Evolutionary conservation across 306 rosid genomes (phyloP).

Genomic region (Geum urbanum): DNA sequence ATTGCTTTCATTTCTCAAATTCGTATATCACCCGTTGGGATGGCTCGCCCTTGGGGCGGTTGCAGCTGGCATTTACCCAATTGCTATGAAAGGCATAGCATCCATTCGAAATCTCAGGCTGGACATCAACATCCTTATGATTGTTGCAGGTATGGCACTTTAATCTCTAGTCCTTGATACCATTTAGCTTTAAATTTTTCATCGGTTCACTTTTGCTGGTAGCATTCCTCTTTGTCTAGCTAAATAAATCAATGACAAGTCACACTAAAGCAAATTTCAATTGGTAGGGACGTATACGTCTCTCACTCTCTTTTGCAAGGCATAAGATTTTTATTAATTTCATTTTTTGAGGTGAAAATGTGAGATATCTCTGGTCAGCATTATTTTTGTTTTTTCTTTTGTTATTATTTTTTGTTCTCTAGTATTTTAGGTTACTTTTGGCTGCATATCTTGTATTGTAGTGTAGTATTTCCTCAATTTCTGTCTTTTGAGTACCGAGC

Average conservation of each 20-base stretch:
- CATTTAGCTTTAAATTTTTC: not conserved
- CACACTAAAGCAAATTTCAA: not conserved
- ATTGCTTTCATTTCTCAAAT: slow-evolving; percentile 53
- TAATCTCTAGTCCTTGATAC: not conserved
- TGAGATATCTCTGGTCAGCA: no score
- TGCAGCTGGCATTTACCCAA: slow-evolving; percentile 49
- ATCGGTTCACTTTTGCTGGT: not conserved
- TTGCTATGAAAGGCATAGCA: slow-evolving; percentile 42
- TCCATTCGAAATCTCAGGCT: slow-evolving; percentile 53
- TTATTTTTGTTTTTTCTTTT: no score
- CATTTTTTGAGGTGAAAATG: no score
- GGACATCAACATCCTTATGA: slow-evolving; percentile 70
- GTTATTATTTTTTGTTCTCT: not conserved
- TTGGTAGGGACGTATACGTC: not conserved
- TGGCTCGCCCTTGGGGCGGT: slow-evolving; percentile 80
- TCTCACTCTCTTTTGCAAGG: not conserved
- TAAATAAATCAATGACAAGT: not conserved
- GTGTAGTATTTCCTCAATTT: not conserved
- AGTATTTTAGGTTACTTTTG: not conserved
- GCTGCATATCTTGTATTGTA: not conserved
- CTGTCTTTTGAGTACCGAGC: not conserved
- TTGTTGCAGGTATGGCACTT: slow-evolving; percentile 59
- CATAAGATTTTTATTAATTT: no score
- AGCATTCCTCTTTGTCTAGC: not conserved
- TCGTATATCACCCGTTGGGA: slow-evolving; percentile 40